These are phyloP conservation scores for Cryptosporidium canis DNA, from an alignment of 169 alveolate genomes.

Conservation along the genomic window DNA sequence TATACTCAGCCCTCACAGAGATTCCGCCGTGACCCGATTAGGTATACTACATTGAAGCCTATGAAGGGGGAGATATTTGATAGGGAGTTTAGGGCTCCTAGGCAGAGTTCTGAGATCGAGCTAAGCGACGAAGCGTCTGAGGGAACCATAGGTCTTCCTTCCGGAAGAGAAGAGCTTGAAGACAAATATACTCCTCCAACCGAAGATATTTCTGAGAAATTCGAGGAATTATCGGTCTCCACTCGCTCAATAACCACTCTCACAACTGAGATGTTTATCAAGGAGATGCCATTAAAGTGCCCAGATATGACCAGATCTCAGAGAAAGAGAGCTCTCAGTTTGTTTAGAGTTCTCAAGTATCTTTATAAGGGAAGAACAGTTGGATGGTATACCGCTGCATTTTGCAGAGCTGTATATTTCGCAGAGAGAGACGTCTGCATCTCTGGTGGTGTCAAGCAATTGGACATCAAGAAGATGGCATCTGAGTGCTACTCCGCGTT, in stretches of 20 bases:
- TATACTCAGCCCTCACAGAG: constrained; percentile 13
- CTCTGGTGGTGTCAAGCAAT: background rate
- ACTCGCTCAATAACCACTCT: background rate
- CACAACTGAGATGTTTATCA: constrained; percentile 12
- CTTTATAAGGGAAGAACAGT: constrained; percentile 13
- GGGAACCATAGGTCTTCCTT: constrained; percentile 33
- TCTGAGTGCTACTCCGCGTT: constrained; percentile 1
- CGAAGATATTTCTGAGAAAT: background rate
- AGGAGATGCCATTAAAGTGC: constrained; percentile 26
- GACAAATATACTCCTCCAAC: background rate
- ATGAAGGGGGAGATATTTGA: background rate
- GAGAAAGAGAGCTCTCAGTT: constrained; percentile 50
- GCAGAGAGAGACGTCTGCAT: constrained; percentile 54
- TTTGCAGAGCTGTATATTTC: constrained; percentile 59
- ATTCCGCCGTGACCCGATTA: background rate
- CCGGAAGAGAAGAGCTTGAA: background rate
- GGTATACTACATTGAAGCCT: constrained; percentile 42
- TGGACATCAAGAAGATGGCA: constrained; percentile 51
- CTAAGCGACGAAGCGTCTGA: constrained; percentile 10
- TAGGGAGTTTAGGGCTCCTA: background rate
- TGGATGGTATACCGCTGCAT: constrained; percentile 63
- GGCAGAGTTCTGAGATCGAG: background rate
- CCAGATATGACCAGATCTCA: constrained; percentile 21
- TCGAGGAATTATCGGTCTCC: background rate
- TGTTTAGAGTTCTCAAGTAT: constrained; percentile 36